Evolutionary conservation across 2,329 filamentous ascomycete genomes (phyloP).

Genomic region (Penicillium concentricum): DNA sequence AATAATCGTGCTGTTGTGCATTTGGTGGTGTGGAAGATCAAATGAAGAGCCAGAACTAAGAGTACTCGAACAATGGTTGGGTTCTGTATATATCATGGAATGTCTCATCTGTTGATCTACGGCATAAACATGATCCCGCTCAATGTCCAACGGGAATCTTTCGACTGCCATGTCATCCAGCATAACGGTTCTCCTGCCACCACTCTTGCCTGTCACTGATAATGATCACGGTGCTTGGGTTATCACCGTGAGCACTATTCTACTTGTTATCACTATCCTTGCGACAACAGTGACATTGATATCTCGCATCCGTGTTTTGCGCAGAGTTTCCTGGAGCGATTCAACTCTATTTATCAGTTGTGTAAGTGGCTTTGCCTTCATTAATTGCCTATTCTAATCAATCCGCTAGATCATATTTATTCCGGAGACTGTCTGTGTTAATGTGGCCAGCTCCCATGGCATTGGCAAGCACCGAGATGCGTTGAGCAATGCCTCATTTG

Average conservation of each 20-base stretch:
- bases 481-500: constrained; percentile 1
- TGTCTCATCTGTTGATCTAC: neutral
- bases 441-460: constrained; percentile 7
- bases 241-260: constrained; percentile 11
- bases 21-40: neutral
- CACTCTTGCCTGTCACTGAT: constrained; percentile 6
- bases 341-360: constrained; percentile 1
- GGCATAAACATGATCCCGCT: neutral
- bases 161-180: neutral
- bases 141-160: neutral
- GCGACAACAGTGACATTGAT: constrained; percentile 9
- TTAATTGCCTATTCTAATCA: neutral
- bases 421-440: constrained; percentile 8
- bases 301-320: constrained; percentile 7
- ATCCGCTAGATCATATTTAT: neutral
- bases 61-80: neutral
- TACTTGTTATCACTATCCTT: constrained; percentile 8
- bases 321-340: constrained; percentile 8
- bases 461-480: constrained; percentile 8
- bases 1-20: neutral
- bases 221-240: constrained; percentile 14
- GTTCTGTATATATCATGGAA: neutral
- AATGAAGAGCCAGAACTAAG: neutral
- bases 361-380: neutral
- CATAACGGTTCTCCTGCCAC: neutral